Evolutionary conservation across 2,329 filamentous ascomycete genomes (phyloP).

Genomic region (Neurospora sp.): DNA sequence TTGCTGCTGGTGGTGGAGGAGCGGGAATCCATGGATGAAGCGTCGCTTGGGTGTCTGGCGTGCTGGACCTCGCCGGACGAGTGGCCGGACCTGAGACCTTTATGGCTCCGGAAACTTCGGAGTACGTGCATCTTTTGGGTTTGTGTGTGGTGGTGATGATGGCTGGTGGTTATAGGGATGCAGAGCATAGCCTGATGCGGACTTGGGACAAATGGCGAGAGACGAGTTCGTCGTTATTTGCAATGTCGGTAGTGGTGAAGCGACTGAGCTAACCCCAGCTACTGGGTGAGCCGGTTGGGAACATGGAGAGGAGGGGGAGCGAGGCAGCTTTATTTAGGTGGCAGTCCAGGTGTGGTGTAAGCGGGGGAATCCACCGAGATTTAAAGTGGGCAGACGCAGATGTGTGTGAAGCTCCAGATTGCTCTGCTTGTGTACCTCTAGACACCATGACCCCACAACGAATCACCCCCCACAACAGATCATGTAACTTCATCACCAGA

Average conservation of each 20-base stretch:
- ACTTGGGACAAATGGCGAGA: background rate
- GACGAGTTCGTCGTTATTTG: constrained; percentile 1
- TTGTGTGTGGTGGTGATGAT: constrained; percentile 5
- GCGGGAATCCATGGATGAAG: constrained; percentile 12
- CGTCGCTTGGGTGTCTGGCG: constrained; percentile 12
- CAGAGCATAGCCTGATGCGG: background rate
- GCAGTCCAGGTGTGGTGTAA: background rate
- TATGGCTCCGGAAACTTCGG: constrained; percentile 18
- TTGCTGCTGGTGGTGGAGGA: constrained; percentile 14
- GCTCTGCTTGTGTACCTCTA: background rate
- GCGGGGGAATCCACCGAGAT: background rate
- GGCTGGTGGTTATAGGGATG: constrained; percentile 1
- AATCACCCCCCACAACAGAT: too few species aligned
- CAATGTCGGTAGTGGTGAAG: constrained; percentile 1
- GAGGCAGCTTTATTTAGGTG: background rate
- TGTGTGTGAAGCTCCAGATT: background rate
- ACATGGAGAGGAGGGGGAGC: background rate
- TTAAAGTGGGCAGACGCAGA: background rate
- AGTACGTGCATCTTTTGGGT: constrained; percentile 8
- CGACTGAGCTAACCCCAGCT: background rate
- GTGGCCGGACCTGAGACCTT: constrained; percentile 7
- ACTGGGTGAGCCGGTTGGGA: background rate
- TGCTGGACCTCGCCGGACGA: constrained; percentile 5
- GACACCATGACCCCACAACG: too few species aligned
- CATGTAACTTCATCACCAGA: too few species aligned